Evolutionary conservation across 768 basidiomycete species (phyloP), one percentile per base, ranked within the genome.

Genomic region (Psilocybe cyanescens): DNA sequence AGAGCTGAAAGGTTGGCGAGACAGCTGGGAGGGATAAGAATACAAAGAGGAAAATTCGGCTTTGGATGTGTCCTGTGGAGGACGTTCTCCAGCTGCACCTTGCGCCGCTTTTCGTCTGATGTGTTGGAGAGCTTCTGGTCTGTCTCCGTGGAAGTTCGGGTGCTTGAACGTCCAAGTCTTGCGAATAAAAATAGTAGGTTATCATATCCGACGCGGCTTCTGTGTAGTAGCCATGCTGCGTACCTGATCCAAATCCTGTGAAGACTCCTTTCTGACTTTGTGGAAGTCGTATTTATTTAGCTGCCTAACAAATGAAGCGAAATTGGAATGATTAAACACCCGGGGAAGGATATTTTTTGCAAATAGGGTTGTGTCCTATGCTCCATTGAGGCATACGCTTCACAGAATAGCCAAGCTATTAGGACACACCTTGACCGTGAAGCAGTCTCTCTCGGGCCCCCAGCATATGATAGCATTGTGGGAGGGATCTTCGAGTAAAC

Each of bases 211-310:
- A 24, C 37, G 3, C 17, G 37, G 30, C 49, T 31, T 46, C 17
- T 39, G 66, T 28, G 9, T 4, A n/a, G 29, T 56, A n/a, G 37
- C 33, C 28, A 5, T 5, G 29, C 19, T 47, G 76, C 80, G 12
- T 66, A 83, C 83, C 76, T 90, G 81, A 75, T 85, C 87, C 11
- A 82, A 81, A 62, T 80, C 92, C 63, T 87, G 85, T 71, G 85
- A 80, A 66, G 92, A 92, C 64, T 95, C 94, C 1, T 86, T 88
- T 68, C 91, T 94, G 63, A 95, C 90, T 81, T 97, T 97, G 82
- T 96, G 95, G 67, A 97, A 97, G 76, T 96, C 95, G 72, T 97
- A 97, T 74, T 96, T 97, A 82, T 97, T 97, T 31, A 97, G 81
- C 74, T 97, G 95, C 7, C 94, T 85, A 4, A 97, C 95, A 71